Evolutionary conservation across 495 filamentous ascomycete species (phyloP), one percentile per base, ranked within the genome.

Genomic region (Penicillium psychrofluorescens): DNA sequence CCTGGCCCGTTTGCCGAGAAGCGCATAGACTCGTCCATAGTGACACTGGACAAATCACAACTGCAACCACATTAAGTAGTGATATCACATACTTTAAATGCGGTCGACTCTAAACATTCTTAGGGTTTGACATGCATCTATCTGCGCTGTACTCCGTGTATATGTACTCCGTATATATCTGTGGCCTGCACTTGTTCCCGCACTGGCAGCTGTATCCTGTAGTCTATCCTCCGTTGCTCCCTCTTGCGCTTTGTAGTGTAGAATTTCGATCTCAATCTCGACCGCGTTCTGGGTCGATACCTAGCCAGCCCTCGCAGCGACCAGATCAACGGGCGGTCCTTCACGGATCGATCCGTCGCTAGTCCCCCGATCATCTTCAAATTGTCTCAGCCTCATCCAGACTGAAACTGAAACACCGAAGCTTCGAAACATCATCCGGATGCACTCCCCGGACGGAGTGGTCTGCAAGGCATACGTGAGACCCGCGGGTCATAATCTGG

Each of bases 381-480:
- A 22, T 22, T 22, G 22, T 22, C 22, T 22, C 22, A 6, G 22
- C 22, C 22, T 22, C 22, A 22, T 22, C 22, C 4, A 3, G 22
- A 3, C 13, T 33, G 38, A 27, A 11, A 50, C 14, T 55, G 52
- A 55, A 55, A 55, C 51, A 46, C 13, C 11, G 27, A 30, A 13
- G 13, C 30, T 41, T 32, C 39, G 39, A 41, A 41, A 41, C 29
- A 41, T 41, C 39, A 14, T 41, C 39, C 10, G 27, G 31, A 46
- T 40, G 36, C 10, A 14, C 3, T 22, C 22, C 22, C 22, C 22
- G 22, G 22, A 22, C 22, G 0, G 22, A 22, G 53, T 50, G 46
- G 33, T 9, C 54, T 58, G 57, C 54, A 60, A 60, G 57, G 57
- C 51, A 58, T 54, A 31, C 38, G 34, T 60, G 57, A 60, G 53